Evolutionary conservation across 176 grass and related monocot species (phyloP).

Genomic region (Areca catechu): DNA sequence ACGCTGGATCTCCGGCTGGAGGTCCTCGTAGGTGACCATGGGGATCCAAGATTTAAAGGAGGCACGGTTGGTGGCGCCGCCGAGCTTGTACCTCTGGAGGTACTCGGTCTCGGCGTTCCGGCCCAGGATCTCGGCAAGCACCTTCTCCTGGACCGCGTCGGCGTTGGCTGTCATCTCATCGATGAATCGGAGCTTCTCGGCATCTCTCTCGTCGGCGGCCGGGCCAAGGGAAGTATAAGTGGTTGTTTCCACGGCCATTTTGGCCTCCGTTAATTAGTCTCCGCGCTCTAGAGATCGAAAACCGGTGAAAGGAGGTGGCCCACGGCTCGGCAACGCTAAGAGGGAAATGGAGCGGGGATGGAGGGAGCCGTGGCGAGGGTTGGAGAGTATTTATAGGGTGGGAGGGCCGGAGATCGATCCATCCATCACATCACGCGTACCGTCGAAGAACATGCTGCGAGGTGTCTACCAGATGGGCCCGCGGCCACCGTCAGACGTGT

Average conservation of each 20-base stretch:
- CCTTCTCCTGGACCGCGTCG: slow-evolving; percentile 68
- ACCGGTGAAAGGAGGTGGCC: not conserved
- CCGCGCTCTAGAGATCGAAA: not conserved
- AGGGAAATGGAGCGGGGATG: not conserved
- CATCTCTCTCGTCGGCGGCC: slow-evolving; percentile 47
- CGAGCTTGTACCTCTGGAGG: slow-evolving; percentile 43
- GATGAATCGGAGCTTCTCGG: slow-evolving; percentile 82
- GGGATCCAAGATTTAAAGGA: slow-evolving; percentile 70
- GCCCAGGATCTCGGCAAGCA: slow-evolving; percentile 69
- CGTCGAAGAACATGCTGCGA: not conserved
- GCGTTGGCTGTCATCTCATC: slow-evolving; percentile 65
- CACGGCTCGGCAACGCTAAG: too few species aligned
- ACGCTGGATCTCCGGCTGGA: slow-evolving; percentile 86
- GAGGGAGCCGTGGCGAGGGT: not conserved
- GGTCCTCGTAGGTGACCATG: slow-evolving; percentile 79
- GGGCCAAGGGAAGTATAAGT: slow-evolving; percentile 3
- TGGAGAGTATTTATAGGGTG: not conserved
- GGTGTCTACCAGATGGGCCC: not conserved
- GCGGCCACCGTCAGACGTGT: slow-evolving; percentile 30
- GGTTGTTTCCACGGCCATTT: slow-evolving; percentile 71
- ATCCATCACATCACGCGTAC: not conserved
- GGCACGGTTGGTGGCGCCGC: slow-evolving; percentile 45
- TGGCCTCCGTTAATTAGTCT: not conserved
- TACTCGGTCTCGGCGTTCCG: slow-evolving; percentile 80
- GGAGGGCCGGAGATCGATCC: not conserved